Conservation (phyloP, 176 grass and related monocot species). For the Oryza glaberrima region DNA sequence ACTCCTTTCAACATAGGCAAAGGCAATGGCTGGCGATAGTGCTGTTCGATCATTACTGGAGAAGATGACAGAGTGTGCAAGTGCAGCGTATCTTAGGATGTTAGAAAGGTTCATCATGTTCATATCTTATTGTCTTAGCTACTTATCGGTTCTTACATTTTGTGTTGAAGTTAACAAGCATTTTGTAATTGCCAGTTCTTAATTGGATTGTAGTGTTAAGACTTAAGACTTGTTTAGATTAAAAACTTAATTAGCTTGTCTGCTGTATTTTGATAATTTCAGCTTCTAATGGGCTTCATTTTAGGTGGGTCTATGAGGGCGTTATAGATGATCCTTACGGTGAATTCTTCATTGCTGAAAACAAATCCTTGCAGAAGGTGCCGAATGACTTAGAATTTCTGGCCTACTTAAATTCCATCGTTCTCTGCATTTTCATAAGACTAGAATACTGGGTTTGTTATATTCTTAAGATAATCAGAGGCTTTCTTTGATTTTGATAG, state of each 20-base stretch:
- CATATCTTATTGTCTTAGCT: conserved; percentile 29
- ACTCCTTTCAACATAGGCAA: conserved; percentile 64
- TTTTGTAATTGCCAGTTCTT: background rate
- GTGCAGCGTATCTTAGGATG: conserved; percentile 87
- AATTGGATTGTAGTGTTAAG: conserved; percentile 18
- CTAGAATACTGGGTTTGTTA: background rate
- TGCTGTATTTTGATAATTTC: conserved; percentile 11
- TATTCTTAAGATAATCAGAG: conserved; percentile 26
- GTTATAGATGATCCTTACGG: conserved; percentile 96
- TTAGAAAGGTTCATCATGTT: conserved; percentile 72
- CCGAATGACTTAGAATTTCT: conserved; percentile 14
- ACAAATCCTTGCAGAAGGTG: conserved; percentile 97
- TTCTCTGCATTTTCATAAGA: conserved; percentile 39
- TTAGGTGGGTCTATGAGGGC: conserved; percentile 98
- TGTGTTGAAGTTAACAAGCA: conserved; percentile 6
- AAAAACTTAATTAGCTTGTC: conserved; percentile 17
- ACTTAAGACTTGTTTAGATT: background rate
- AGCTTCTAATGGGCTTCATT: conserved; percentile 38
- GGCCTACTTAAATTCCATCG: conserved; percentile 11
- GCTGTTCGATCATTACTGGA: conserved; percentile 83
- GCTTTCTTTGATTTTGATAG: conserved; percentile 49
- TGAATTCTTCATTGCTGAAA: conserved; percentile 99
- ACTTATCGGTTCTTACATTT: conserved; percentile 5
- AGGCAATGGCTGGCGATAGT: conserved; percentile 94
- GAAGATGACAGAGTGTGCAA: conserved; percentile 91